phyloP scores from a whole-genome alignment of 495 filamentous ascomycete species.

The Hypoxylon subgilvum region DNA sequence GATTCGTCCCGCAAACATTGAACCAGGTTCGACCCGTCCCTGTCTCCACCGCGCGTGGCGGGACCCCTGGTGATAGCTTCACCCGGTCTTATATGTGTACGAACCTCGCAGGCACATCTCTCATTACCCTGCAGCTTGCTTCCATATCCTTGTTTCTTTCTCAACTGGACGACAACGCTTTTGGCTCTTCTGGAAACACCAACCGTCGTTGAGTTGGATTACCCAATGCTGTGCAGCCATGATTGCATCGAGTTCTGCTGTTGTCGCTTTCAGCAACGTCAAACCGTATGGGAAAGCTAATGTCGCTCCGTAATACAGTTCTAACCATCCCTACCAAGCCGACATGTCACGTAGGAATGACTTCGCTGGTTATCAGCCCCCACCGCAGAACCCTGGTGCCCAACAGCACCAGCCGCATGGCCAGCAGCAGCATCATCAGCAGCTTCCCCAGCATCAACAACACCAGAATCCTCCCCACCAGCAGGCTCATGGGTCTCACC shows the following conservation, averaged over 20 bases:
- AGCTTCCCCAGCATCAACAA: constrained; percentile 36
- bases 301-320: constrained; percentile 40
- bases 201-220: constrained; percentile 19
- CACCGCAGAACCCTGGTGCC: constrained; percentile 38
- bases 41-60: constrained; percentile 33
- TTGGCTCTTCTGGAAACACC: constrained; percentile 15
- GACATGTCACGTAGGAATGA: constrained; percentile 54
- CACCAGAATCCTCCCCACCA: constrained; percentile 38
- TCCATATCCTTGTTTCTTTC: constrained; percentile 10
- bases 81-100: constrained; percentile 11
- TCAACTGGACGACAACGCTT: constrained; percentile 13
- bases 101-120: constrained; percentile 13
- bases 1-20: constrained; percentile 27
- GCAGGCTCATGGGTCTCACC: constrained; percentile 24
- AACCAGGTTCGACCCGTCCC: constrained; percentile 17
- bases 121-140: constrained; percentile 31
- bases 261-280: constrained; percentile 29
- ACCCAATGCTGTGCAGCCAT: constrained; percentile 34
- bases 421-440: constrained; percentile 42
- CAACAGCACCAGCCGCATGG: constrained; percentile 39
- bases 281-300: constrained; percentile 36
- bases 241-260: constrained; percentile 28
- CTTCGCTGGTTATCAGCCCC: constrained; percentile 37
- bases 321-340: constrained; percentile 47
- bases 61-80: constrained; percentile 39